Evolutionary conservation across 768 basidiomycete genomes (phyloP).

Genomic region (Agaricus bisporus): DNA sequence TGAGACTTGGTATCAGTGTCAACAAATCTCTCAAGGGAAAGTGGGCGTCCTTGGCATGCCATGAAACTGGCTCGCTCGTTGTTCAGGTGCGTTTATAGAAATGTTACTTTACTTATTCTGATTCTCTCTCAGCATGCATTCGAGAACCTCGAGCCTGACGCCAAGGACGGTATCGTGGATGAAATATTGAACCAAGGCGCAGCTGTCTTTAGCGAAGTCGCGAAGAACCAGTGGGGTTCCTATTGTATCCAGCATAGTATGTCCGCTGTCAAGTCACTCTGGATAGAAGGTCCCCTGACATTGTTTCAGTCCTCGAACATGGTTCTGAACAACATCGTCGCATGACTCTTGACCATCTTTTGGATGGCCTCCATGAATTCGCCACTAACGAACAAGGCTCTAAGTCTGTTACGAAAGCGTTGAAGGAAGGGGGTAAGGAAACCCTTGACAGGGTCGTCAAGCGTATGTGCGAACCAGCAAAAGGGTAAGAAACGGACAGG

Average conservation of each 20-base stretch:
- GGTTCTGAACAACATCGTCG: conserved; percentile 70
- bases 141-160: conserved; percentile 77
- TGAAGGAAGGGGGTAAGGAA: conserved; percentile 79
- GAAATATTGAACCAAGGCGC: conserved; percentile 74
- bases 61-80: conserved; percentile 85
- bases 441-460: conserved; percentile 69
- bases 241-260: conserved; percentile 83
- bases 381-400: conserved; percentile 82
- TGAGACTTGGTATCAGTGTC: conserved; percentile 41
- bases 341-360: conserved; percentile 73
- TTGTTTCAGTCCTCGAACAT: conserved; percentile 67
- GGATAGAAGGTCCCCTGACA: neutral
- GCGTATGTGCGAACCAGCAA: conserved; percentile 83
- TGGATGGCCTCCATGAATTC: conserved; percentile 72
- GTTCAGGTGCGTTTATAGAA: conserved; percentile 53
- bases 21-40: conserved; percentile 85
- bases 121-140: conserved; percentile 58
- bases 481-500: conserved; percentile 43
- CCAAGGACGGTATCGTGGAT: conserved; percentile 80
- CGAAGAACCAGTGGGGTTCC: conserved; percentile 86
- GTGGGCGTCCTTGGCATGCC: conserved; percentile 85
- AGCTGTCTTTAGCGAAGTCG: conserved; percentile 63
- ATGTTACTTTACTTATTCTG: neutral
- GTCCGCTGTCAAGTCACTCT: conserved; percentile 19
- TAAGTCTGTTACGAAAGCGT: conserved; percentile 80